Evolutionary conservation across 768 basidiomycete genomes (phyloP).

Genomic region (Amyloporia xantha): DNA sequence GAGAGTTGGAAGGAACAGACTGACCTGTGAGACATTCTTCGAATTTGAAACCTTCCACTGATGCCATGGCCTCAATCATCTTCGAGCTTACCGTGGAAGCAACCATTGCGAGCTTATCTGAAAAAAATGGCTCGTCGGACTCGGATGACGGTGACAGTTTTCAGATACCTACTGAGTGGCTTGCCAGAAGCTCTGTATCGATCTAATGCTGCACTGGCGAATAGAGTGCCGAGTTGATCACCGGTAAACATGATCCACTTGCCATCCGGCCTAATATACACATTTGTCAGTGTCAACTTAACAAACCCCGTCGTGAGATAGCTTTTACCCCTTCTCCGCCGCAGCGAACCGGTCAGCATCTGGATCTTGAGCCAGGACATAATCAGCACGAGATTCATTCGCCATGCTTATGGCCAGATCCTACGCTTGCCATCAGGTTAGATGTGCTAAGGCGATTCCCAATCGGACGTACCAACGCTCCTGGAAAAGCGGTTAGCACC

Average conservation of each 20-base stretch:
- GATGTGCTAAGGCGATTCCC: not conserved
- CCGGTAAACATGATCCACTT: slow-evolving; percentile 74
- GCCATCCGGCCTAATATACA: slow-evolving; percentile 46
- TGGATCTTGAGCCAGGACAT: slow-evolving; percentile 86
- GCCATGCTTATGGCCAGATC: slow-evolving; percentile 67
- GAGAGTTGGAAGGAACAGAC: not conserved
- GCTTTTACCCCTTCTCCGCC: slow-evolving; percentile 62
- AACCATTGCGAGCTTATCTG: slow-evolving; percentile 72
- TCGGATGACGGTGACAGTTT: slow-evolving; percentile 24
- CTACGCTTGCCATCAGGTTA: slow-evolving; percentile 29
- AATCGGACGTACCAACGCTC: slow-evolving; percentile 17
- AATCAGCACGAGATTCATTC: slow-evolving; percentile 39
- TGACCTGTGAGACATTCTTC: slow-evolving; percentile 79
- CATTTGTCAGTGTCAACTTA: no score
- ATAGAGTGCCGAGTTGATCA: slow-evolving; percentile 68
- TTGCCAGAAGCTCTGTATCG: slow-evolving; percentile 40
- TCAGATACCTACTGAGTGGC: slow-evolving; percentile 29
- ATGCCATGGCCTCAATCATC: slow-evolving; percentile 77
- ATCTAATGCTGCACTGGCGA: slow-evolving; percentile 41
- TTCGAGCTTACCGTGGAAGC: slow-evolving; percentile 89
- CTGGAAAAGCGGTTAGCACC: slow-evolving; percentile 7
- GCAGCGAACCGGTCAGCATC: slow-evolving; percentile 82
- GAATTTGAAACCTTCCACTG: slow-evolving; percentile 73
- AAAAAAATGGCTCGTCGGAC: not conserved
- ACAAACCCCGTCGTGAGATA: no score